Conservation (phyloP, 495 filamentous ascomycete genomes). For the Penicillium subrubescens region DNA sequence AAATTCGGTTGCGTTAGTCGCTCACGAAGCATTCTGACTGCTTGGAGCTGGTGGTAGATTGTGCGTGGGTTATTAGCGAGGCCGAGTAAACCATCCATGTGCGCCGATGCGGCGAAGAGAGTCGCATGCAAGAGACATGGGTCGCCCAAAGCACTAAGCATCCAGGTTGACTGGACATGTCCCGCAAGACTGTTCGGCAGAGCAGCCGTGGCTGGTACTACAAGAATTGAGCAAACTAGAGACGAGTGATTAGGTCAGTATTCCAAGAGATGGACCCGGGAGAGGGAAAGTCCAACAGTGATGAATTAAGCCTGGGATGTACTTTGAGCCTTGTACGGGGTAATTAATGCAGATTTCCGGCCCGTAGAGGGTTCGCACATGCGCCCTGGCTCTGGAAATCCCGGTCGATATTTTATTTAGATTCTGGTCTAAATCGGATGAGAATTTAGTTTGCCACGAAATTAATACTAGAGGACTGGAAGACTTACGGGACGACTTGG, state of each 20-base stretch:
- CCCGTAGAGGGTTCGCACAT: neutral
- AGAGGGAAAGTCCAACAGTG: neutral
- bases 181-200: neutral
- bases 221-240: neutral
- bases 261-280: neutral
- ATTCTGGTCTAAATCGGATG: neutral
- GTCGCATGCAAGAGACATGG: neutral
- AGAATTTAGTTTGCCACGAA: neutral
- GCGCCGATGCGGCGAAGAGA: neutral
- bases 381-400: neutral
- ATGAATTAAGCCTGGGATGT: neutral
- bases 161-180: neutral
- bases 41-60: neutral
- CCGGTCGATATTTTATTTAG: neutral
- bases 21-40: neutral
- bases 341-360: neutral
- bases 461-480: neutral
- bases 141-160: neutral
- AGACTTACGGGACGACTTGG: neutral
- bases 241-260: neutral
- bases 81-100: neutral
- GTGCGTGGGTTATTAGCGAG: neutral
- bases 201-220: neutral
- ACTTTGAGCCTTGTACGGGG: neutral
- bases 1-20: neutral